These are phyloP conservation scores for Ophioceras dolichostomum DNA, from an alignment of 2,329 filamentous ascomycete species.

Conservation along the genomic window DNA sequence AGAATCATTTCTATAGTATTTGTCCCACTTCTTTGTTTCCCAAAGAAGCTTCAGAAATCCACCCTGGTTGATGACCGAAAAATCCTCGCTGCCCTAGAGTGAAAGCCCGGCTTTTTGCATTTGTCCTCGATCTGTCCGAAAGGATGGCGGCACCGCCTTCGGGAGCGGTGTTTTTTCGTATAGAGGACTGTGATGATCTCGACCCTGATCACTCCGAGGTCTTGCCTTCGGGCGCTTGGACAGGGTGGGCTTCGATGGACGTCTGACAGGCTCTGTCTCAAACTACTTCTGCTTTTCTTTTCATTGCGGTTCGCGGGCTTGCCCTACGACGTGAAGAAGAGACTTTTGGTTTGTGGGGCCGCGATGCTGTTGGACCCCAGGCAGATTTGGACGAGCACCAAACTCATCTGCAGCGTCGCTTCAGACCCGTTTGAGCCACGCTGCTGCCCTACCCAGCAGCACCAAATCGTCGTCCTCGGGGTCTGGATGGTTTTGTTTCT, in stretches of 20 bases:
- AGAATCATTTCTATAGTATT: conserved; percentile 99
- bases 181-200: conserved; percentile 95
- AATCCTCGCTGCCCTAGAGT: conserved; percentile 85
- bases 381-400: too few species aligned
- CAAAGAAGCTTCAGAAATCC: conserved; percentile 86
- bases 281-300: conserved; percentile 39
- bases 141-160: conserved; percentile 38
- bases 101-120: conserved; percentile 52
- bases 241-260: conserved; percentile 76
- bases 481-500: too few species aligned
- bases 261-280: conserved; percentile 75
- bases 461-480: too few species aligned
- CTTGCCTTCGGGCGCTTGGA: conserved; percentile 65
- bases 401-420: too few species aligned
- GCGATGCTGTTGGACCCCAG: too few species aligned
- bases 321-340: conserved; percentile 41
- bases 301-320: conserved; percentile 37
- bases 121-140: conserved; percentile 48
- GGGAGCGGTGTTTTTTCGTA: conserved; percentile 33
- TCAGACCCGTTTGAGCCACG: too few species aligned
- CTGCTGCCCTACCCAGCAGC: too few species aligned
- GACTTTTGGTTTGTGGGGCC: too few species aligned
- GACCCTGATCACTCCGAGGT: conserved; percentile 50
- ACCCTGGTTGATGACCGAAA: conserved; percentile 89
- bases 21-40: conserved; percentile 81